Conservation (phyloP, 495 filamentous ascomycete genomes). For the Melanomma pulvis-pyrius region DNA sequence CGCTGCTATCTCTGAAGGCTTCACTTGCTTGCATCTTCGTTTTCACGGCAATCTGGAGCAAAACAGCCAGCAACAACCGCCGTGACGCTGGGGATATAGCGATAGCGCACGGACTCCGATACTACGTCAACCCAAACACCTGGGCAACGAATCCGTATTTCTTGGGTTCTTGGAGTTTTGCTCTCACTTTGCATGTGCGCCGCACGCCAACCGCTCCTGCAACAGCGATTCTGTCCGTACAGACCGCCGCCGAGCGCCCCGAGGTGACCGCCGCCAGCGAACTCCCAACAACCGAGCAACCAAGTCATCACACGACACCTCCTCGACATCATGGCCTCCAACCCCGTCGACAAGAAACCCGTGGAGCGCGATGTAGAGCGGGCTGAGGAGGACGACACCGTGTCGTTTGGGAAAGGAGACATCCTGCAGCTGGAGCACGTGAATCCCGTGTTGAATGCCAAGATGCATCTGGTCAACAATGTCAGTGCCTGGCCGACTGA, state of each 20-base stretch:
- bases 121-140: background rate
- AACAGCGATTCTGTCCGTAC: background rate
- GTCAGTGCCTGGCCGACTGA: constrained; percentile 47
- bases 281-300: no score
- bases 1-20: no score
- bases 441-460: constrained; percentile 66
- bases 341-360: background rate
- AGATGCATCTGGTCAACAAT: constrained; percentile 72
- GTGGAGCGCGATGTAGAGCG: constrained; percentile 2
- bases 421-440: constrained; percentile 47
- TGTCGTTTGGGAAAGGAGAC: constrained; percentile 38
- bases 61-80: no score
- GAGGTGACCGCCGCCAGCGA: no score
- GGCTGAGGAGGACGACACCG: background rate
- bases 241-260: background rate
- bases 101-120: no score
- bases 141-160: background rate
- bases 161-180: background rate
- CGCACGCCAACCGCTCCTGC: background rate
- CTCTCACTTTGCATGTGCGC: no score
- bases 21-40: background rate
- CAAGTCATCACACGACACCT: background rate
- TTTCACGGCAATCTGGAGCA: no score
- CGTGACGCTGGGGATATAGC: no score
- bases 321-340: background rate